A percentile compares a stretch with the other conserved stretches of the same genome.
Conservation (phyloP, 192 early-diverging fungal species). For the Linnemannia hyalina region DNA sequence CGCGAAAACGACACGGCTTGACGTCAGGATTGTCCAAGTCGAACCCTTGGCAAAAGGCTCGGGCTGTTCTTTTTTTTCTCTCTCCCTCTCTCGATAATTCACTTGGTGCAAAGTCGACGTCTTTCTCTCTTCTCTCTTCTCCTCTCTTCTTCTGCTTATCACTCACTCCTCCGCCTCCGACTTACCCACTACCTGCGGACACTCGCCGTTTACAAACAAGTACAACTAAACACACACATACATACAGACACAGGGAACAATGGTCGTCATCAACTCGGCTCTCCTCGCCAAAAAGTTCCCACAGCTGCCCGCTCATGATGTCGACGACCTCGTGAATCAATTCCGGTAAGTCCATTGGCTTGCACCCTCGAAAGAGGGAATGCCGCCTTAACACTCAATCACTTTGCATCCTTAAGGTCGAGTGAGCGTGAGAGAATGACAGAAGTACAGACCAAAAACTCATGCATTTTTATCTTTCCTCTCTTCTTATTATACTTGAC, state of each 20-base stretch:
- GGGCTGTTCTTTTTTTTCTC: neutral
- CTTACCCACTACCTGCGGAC: neutral
- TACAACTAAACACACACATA: neutral
- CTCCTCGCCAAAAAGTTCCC: constrained; percentile 67
- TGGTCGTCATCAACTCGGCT: constrained; percentile 66
- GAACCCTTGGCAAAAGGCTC: neutral
- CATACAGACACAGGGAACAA: constrained; percentile 22
- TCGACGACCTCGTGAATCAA: constrained; percentile 63
- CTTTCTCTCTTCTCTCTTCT: neutral
- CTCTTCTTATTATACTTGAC: neutral
- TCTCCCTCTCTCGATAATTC: neutral
- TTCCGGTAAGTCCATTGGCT: constrained; percentile 57
- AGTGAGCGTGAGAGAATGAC: constrained; percentile 2
- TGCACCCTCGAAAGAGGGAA: too few relatives aligned
- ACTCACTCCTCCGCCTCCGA: constrained; percentile 3
- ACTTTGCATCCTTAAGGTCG: too few relatives aligned
- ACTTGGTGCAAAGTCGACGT: neutral
- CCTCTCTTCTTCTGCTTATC: neutral
- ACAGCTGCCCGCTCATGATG: constrained; percentile 62
- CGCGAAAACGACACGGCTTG: neutral
- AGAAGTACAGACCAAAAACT: neutral
- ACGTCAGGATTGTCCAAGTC: neutral
- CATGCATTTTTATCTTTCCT: neutral
- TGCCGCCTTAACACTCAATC: neutral
- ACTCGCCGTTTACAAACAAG: neutral